Evolutionary conservation across 2,329 filamentous ascomycete genomes (phyloP), one percentile per base, ranked within the genome.

Genomic region (Beauveria caledonica): DNA sequence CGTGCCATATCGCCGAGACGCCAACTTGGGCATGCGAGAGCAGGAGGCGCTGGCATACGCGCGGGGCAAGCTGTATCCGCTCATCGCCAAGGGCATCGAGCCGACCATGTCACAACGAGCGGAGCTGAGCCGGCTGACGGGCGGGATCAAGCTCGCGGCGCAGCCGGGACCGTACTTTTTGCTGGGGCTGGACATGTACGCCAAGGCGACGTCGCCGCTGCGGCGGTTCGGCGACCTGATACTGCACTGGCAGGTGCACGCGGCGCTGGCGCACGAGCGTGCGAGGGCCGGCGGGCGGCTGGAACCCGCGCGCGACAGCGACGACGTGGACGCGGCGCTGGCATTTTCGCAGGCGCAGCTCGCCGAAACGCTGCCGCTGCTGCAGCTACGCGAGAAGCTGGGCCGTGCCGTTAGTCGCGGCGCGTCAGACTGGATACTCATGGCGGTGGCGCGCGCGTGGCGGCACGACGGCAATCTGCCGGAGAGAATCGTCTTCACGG

Each of bases 231-330:
- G 76, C 5, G 86, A 89, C 69, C 72, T 88, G 51, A 68, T 88
- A 36, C 78, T 82, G 1, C 85, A 88, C 72, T 88, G 84, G 83
- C 85, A 88, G 69, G 82, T 88, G 63, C 80, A 86, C 66, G 80
- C 80, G 2, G 79, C 82, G 10, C 72, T 88, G 36, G 72, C 74
- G 15, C 71, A 77, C 62, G 78, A 81, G 65, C 74, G 77, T 9
- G 66, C 73, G 42, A 63, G 63, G 25, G 9, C 9, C 9, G 61
- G 67, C 46, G 64, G 68, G 19, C 61, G 58, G 15, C 63, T 74
- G 40, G 65, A 71, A 1, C 11, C 11, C 29, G 29, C 29, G 29
- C 27, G 42, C 62, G 7, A 55, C 62, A 19, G 17, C 5, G 72
- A 74, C 46, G 61, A 72, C 44, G 29, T 72, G 53, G 66, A 70